phyloP scores from a whole-genome alignment of 169 alveolate species.

The Cryptosporidium sp. region DNA sequence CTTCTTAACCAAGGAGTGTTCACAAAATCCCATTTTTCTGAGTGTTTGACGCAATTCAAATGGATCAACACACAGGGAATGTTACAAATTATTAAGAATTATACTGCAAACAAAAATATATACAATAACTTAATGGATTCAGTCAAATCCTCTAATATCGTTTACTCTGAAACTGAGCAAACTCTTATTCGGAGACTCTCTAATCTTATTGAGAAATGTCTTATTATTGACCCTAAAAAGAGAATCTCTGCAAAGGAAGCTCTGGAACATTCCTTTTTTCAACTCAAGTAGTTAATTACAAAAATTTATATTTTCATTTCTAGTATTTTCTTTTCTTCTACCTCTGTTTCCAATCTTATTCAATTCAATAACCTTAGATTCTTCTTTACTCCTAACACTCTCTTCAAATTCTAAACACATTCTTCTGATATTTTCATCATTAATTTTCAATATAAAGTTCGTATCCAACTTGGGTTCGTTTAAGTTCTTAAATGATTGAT shows the following conservation, averaged over 20 bases:
- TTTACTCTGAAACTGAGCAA: constrained; percentile 71
- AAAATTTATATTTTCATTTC: constrained; percentile 6
- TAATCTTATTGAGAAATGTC: constrained; percentile 94
- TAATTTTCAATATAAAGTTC: neutral
- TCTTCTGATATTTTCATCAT: neutral
- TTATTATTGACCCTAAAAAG: constrained; percentile 94
- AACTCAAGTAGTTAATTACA: constrained; percentile 14
- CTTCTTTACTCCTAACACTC: no score
- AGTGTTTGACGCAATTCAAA: constrained; percentile 81
- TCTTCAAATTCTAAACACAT: neutral
- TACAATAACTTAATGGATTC: constrained; percentile 83
- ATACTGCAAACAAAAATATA: constrained; percentile 76
- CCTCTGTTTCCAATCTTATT: neutral
- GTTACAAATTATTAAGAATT: constrained; percentile 82
- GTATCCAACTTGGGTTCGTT: neutral
- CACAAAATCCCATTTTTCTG: constrained; percentile 88
- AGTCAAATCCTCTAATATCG: constrained; percentile 9
- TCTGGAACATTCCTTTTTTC: constrained; percentile 92
- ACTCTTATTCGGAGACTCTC: constrained; percentile 85
- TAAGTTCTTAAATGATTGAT: neutral
- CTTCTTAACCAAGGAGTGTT: constrained; percentile 90
- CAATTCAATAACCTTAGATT: neutral
- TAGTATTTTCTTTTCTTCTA: neutral
- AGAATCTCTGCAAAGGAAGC: constrained; percentile 97
- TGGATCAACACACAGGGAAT: constrained; percentile 83